Evolutionary conservation across 192 early-diverging fungal species (phyloP), one percentile per base, ranked within the genome.

Genomic region (Linderina pennispora): DNA sequence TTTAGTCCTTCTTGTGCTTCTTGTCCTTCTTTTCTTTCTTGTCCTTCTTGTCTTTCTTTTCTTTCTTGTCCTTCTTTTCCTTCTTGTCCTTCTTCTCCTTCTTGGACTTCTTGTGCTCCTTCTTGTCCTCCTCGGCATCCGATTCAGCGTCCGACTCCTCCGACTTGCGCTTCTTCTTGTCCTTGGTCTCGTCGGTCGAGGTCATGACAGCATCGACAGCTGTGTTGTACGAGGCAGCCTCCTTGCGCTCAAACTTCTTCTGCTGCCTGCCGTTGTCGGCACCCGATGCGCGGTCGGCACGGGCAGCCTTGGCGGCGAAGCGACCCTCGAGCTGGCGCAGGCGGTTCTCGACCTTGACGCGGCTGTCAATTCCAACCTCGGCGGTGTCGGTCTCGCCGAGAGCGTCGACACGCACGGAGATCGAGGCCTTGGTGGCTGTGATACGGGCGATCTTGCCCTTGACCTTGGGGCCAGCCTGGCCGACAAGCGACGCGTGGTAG

Each of bases 371-470:
- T 48, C 94, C 94, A 28, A 97, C 52, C 47, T 92, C 89, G 24
- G 84, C 77, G 14, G 82, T 66, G 15, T 84, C 84, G 17, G 77
- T 76, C 7, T 93, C 89, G 53, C 86, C 84, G 19, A 98, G 76
- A 13, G 96, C 93, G 76, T 98, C 96, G 28, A 89, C 85, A 59
- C 96, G 85, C 47, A 92, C 77, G 20, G 89, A 75, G 25, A 97
- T 80, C 13, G 93, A 82, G 23, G 90, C 77, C 79, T 98, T 98
- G 44, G 93, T 88, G 15, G 92, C 91, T 22, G 94, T 79, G 46
- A 88, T 78, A 48, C 96, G 87, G 5, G 96, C 96, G 58, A 98
- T 88, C 86, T 98, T 98, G 50, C 93, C 96, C 85, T 98, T 98
- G 66, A 82, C 74, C 79, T 96, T 98, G 60, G 90, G 84, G 3